phyloP scores from a whole-genome alignment of 345 rosid species.

The Brassica juncea region DNA sequence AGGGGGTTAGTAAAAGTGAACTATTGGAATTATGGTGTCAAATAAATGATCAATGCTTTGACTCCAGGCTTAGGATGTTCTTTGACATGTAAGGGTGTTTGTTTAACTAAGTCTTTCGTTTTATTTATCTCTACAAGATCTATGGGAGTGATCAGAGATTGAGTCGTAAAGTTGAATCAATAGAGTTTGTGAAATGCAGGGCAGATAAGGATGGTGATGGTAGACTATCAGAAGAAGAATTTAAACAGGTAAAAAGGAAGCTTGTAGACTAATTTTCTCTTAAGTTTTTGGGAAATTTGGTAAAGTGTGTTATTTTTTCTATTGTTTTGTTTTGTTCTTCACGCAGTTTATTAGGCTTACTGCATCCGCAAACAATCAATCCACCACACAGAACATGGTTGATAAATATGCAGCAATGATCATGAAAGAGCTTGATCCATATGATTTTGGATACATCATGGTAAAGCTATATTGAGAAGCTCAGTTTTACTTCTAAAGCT shows the following conservation, averaged over 20 bases:
- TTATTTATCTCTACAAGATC: background rate
- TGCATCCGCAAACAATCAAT: constrained; percentile 62
- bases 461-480: constrained; percentile 34
- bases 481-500: background rate
- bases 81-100: constrained; percentile 54
- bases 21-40: constrained; percentile 59
- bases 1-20: constrained; percentile 42
- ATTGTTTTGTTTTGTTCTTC: background rate
- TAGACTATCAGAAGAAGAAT: constrained; percentile 57
- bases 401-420: constrained; percentile 65
- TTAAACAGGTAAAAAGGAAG: constrained; percentile 52
- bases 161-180: background rate
- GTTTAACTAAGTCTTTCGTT: constrained; percentile 18
- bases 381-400: constrained; percentile 51
- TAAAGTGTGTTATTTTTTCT: background rate
- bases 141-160: background rate
- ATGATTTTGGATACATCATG: constrained; percentile 59
- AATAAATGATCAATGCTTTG: constrained; percentile 64
- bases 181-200: constrained; percentile 42
- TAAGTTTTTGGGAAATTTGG: background rate
- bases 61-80: constrained; percentile 59
- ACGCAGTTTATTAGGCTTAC: constrained; percentile 56
- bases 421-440: constrained; percentile 68
- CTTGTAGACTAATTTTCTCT: background rate
- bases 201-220: constrained; percentile 72